A percentile compares a stretch with the other conserved stretches of the same genome.
Evolutionary conservation across 345 rosid genomes (phyloP).

Genomic region (Excoecaria agallocha): DNA sequence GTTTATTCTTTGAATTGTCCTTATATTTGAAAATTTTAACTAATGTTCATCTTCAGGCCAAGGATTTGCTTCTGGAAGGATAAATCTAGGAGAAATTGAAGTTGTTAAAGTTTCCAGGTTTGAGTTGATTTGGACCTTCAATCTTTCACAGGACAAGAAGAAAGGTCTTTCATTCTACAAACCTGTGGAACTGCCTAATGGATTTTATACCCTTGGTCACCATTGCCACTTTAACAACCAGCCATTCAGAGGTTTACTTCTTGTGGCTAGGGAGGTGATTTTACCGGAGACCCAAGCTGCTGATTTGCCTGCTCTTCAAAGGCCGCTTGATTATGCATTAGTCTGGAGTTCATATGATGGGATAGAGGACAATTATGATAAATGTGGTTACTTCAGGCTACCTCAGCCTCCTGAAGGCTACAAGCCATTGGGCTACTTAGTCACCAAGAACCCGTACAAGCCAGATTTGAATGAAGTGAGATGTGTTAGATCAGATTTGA

Average conservation of each 20-base stretch:
- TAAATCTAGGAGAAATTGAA: conserved; percentile 65
- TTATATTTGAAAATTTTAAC: neutral
- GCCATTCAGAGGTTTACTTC: conserved; percentile 66
- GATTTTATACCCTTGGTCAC: conserved; percentile 73
- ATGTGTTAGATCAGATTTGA: conserved; percentile 73
- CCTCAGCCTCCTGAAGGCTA: conserved; percentile 77
- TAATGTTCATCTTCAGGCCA: conserved; percentile 40
- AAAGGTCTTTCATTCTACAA: conserved; percentile 58
- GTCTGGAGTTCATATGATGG: conserved; percentile 73
- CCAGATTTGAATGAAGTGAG: conserved; percentile 69
- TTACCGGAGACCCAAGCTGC: conserved; percentile 22
- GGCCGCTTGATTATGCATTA: conserved; percentile 58
- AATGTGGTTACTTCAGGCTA: conserved; percentile 68
- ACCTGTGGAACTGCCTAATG: conserved; percentile 60
- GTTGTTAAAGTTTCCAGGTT: conserved; percentile 50
- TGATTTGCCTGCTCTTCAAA: conserved; percentile 42
- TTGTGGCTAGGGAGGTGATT: conserved; percentile 52
- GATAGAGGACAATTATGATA: conserved; percentile 28
- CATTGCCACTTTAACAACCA: conserved; percentile 56
- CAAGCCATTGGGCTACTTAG: conserved; percentile 62
- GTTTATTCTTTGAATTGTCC: neutral
- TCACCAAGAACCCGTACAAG: conserved; percentile 48
- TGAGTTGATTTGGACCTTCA: conserved; percentile 62
- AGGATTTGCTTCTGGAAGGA: conserved; percentile 69
- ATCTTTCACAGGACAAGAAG: conserved; percentile 33